Evolutionary conservation across 2,329 filamentous ascomycete species (phyloP).

Genomic region (Juglanconis juglandina): DNA sequence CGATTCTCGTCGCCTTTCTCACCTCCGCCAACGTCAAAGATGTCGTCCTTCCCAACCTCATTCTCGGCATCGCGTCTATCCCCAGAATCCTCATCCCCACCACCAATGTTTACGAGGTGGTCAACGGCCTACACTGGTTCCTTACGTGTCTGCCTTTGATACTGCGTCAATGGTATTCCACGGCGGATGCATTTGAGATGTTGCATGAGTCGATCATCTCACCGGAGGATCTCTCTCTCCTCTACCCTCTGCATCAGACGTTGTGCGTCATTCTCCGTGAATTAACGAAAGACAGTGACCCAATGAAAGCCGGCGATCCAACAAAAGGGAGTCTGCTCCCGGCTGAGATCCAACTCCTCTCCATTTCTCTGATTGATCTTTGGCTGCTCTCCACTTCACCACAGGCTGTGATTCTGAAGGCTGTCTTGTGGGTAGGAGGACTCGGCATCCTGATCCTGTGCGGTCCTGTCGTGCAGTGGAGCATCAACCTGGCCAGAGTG

Average conservation of each 20-base stretch:
- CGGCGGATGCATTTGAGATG: constrained; percentile 22
- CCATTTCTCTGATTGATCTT: constrained; percentile 76
- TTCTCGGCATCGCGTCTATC: constrained; percentile 75
- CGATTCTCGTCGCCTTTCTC: constrained; percentile 72
- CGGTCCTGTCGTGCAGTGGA: constrained; percentile 73
- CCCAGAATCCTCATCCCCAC: constrained; percentile 71
- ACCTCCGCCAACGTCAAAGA: constrained; percentile 60
- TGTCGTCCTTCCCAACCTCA: constrained; percentile 71
- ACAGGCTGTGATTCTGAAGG: constrained; percentile 80
- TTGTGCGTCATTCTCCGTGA: constrained; percentile 71
- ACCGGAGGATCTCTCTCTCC: constrained; percentile 28
- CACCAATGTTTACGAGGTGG: constrained; percentile 50
- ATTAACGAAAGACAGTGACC: constrained; percentile 75
- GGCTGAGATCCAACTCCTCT: constrained; percentile 84
- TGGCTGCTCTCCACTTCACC: constrained; percentile 74
- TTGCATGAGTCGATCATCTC: constrained; percentile 12
- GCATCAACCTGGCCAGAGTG: constrained; percentile 79
- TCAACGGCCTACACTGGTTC: constrained; percentile 73
- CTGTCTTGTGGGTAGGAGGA: constrained; percentile 81
- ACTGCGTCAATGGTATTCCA: constrained; percentile 33
- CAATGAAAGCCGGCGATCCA: not conserved
- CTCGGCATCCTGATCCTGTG: constrained; percentile 71
- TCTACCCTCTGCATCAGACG: constrained; percentile 82
- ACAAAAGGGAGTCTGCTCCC: constrained; percentile 77
- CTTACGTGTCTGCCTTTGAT: constrained; percentile 69